phyloP scores from a whole-genome alignment of 148 eudicot genomes.

The Rhododendron ferrugineum region DNA sequence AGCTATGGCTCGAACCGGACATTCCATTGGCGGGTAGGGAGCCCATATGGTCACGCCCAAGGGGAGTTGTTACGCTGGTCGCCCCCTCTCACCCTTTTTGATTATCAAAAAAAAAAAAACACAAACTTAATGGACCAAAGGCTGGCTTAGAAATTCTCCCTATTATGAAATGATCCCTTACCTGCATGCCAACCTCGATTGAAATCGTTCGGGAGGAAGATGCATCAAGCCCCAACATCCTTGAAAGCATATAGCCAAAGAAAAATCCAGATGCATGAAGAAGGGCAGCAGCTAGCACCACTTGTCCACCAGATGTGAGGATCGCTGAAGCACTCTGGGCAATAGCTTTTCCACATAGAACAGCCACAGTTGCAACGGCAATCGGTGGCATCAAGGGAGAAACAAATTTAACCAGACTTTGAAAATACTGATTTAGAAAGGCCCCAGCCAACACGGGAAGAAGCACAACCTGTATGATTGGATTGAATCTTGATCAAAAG shows the following conservation, averaged over 20 bases:
- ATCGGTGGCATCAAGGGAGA: conserved; percentile 79
- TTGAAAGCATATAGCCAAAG: conserved; percentile 68
- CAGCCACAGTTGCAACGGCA: conserved; percentile 74
- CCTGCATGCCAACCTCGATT: conserved; percentile 96
- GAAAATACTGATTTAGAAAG: conserved; percentile 74
- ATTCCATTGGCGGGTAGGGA: too few relatives aligned
- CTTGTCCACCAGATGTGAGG: conserved; percentile 61
- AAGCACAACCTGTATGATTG: conserved; percentile 56
- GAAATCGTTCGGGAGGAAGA: conserved; percentile 70
- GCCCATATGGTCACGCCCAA: too few relatives aligned
- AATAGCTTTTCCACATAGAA: conserved; percentile 79
- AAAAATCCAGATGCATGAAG: conserved; percentile 70
- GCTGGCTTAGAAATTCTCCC: neutral
- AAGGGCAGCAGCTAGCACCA: conserved; percentile 49
- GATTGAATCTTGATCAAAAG: neutral
- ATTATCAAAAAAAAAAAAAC: too few relatives aligned
- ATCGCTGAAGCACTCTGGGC: conserved; percentile 74
- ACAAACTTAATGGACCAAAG: neutral
- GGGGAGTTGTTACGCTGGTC: too few relatives aligned
- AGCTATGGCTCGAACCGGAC: too few relatives aligned
- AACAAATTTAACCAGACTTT: conserved; percentile 51
- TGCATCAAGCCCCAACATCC: conserved; percentile 49
- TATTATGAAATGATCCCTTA: conserved; percentile 13
- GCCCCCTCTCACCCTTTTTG: too few relatives aligned
- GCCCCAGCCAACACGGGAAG: conserved; percentile 85